phyloP scores from a whole-genome alignment of 2,329 filamentous ascomycete genomes.

The Mariannaea sp. region DNA sequence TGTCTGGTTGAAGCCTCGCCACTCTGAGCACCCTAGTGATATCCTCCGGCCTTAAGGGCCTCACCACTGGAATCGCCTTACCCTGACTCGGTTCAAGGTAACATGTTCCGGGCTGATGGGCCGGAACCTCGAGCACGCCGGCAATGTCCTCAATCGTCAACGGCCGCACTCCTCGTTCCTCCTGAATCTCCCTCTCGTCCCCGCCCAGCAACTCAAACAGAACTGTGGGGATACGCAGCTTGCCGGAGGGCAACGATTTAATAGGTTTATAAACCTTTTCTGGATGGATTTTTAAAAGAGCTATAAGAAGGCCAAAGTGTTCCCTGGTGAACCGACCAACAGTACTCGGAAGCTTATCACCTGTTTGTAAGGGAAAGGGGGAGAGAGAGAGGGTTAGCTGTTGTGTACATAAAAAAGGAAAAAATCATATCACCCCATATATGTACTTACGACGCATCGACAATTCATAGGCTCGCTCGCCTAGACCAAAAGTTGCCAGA shows the following conservation, averaged over 20 bases:
- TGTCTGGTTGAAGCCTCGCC: not conserved
- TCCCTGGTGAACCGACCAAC: not conserved
- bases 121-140: not conserved
- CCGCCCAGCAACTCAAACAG: not conserved
- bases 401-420: not conserved
- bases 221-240: not conserved
- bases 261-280: not conserved
- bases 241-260: not conserved
- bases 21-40: not conserved
- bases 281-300: not conserved
- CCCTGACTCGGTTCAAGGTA: not conserved
- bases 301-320: slow-evolving; percentile 1
- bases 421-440: not conserved
- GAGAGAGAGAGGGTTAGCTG: not conserved
- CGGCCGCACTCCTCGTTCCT: not conserved
- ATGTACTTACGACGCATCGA: slow-evolving; percentile 1
- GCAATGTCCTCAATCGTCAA: not conserved
- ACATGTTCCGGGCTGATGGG: not conserved
- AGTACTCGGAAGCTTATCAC: not conserved
- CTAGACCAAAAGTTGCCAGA: not conserved
- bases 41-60: not conserved
- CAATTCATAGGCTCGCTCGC: not conserved
- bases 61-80: not conserved
- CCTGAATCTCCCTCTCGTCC: not conserved
- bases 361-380: too few relatives aligned